Evolutionary conservation across 495 filamentous ascomycete genomes (phyloP).

Genomic region (Penicillium nucicola): DNA sequence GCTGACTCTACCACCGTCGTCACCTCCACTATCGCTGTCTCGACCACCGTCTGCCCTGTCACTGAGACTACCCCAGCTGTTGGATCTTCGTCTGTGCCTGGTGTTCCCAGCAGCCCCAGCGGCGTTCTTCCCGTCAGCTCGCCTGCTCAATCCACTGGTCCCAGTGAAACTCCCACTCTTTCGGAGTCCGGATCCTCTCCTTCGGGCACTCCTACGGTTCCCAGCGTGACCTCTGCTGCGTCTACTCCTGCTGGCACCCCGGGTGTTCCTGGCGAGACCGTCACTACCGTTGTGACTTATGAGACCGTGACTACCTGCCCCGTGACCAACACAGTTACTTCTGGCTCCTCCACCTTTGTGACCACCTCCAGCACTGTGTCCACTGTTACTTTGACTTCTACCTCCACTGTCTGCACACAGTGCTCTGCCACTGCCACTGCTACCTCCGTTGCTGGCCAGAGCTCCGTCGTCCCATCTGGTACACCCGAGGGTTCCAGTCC

Average conservation of each 20-base stretch:
- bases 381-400: slow-evolving; percentile 30
- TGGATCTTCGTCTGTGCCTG: neutral
- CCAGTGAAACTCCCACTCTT: neutral
- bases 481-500: neutral
- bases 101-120: neutral
- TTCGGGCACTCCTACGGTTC: neutral
- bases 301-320: slow-evolving; percentile 39
- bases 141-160: neutral
- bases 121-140: neutral
- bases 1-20: slow-evolving; percentile 48
- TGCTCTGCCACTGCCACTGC: slow-evolving; percentile 20
- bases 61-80: slow-evolving; percentile 25
- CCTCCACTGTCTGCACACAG: slow-evolving; percentile 32
- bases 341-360: slow-evolving; percentile 26
- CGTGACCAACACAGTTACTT: slow-evolving; percentile 31
- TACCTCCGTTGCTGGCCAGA: slow-evolving; percentile 2
- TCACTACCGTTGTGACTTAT: slow-evolving; percentile 13
- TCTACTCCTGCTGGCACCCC: slow-evolving; percentile 4
- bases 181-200: neutral
- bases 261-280: slow-evolving; percentile 1
- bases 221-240: neutral
- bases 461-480: neutral
- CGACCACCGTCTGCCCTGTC: slow-evolving; percentile 59
- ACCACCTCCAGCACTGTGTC: slow-evolving; percentile 36
- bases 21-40: slow-evolving; percentile 53